Evolutionary conservation across 352 stramenopile species (phyloP).

Genomic region (Halophytophthora batemanensis): DNA sequence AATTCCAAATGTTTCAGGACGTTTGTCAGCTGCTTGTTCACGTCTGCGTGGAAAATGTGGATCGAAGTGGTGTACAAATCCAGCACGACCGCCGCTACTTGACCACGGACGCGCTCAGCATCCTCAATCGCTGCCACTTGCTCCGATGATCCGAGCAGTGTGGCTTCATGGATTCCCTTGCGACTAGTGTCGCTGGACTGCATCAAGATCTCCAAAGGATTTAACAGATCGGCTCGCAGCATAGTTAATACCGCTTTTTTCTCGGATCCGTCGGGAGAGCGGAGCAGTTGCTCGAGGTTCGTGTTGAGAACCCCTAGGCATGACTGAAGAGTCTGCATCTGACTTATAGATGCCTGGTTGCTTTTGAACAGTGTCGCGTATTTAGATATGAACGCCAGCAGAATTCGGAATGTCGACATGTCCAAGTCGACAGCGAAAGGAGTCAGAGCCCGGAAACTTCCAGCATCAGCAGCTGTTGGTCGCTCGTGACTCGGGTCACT

Average conservation of each 20-base stretch:
- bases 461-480: not conserved
- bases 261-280: constrained; percentile 1
- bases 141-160: not conserved
- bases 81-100: constrained; percentile 33
- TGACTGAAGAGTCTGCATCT: constrained; percentile 38
- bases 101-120: constrained; percentile 14
- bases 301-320: constrained; percentile 43
- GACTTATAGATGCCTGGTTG: constrained; percentile 8
- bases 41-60: constrained; percentile 44
- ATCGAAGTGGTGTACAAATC: constrained; percentile 56
- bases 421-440: constrained; percentile 48
- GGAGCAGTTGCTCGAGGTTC: constrained; percentile 33
- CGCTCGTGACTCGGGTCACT: constrained; percentile 5
- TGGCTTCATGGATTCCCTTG: not conserved
- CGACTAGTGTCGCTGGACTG: constrained; percentile 13
- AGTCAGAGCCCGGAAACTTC: constrained; percentile 7
- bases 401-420: constrained; percentile 25
- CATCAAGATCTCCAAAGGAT: constrained; percentile 34
- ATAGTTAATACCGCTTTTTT: constrained; percentile 20
- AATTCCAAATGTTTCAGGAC: constrained; percentile 39
- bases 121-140: not conserved
- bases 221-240: constrained; percentile 20
- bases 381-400: constrained; percentile 29
- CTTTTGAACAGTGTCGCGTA: constrained; percentile 34
- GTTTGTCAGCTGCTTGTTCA: constrained; percentile 39